phyloP scores from a whole-genome alignment of 495 filamentous ascomycete species.

The Staphylotrichum longicolle region DNA sequence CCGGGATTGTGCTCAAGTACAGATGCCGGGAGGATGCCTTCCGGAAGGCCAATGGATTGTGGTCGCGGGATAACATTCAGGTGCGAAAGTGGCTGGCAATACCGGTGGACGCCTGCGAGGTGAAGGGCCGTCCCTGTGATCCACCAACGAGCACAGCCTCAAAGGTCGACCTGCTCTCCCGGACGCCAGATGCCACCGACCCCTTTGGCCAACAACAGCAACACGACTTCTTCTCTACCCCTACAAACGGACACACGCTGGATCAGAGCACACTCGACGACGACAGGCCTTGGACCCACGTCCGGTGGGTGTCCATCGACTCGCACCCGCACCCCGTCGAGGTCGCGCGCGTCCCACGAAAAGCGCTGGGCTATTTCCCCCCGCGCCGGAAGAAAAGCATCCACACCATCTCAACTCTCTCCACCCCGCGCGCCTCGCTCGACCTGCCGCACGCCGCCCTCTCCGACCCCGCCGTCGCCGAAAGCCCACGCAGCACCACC shows the following conservation, averaged over 20 bases:
- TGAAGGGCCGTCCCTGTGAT: conserved; percentile 68
- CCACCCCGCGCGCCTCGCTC: conserved; percentile 61
- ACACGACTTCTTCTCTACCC: conserved; percentile 38
- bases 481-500: conserved; percentile 38
- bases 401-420: conserved; percentile 53
- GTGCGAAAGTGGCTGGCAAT: conserved; percentile 74
- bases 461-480: conserved; percentile 30
- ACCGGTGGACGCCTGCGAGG: conserved; percentile 84
- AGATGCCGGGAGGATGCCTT: conserved; percentile 77
- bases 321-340: conserved; percentile 67
- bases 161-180: conserved; percentile 47
- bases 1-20: conserved; percentile 86
- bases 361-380: conserved; percentile 86
- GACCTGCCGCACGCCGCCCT: conserved; percentile 51
- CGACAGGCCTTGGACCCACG: conserved; percentile 70
- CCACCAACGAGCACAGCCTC: conserved; percentile 34
- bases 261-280: conserved; percentile 31
- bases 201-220: conserved; percentile 25
- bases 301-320: conserved; percentile 80
- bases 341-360: conserved; percentile 79
- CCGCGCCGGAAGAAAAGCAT: conserved; percentile 77
- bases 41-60: conserved; percentile 84
- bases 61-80: conserved; percentile 89
- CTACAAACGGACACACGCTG: conserved; percentile 33
- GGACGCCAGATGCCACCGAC: conserved; percentile 40